Percentiles rank a stretch among this genome's conserved stretches.
phyloP scores from a whole-genome alignment of 768 basidiomycete genomes.

The Trametes villosa region DNA sequence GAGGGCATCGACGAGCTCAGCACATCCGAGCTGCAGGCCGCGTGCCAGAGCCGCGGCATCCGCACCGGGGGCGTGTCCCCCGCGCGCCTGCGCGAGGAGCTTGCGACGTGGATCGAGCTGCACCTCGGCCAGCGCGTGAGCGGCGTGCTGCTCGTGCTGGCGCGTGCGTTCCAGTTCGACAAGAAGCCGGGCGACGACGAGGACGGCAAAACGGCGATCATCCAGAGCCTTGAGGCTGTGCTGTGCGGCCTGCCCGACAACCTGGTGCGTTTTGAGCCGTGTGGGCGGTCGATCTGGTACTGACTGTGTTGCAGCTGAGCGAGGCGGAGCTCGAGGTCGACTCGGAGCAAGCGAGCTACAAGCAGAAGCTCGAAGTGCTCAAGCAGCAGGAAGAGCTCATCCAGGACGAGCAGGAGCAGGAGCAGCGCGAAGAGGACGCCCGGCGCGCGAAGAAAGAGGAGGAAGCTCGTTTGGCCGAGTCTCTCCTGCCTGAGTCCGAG shows the following conservation, averaged over 20 bases:
- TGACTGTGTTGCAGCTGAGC: constrained; percentile 64
- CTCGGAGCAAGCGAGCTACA: constrained; percentile 91
- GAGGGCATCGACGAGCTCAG: constrained; percentile 93
- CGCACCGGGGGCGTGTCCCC: constrained; percentile 87
- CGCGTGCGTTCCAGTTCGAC: constrained; percentile 93
- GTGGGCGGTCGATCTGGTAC: not conserved
- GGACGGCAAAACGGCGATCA: constrained; percentile 81
- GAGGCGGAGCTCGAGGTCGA: constrained; percentile 98
- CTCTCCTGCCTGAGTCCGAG: constrained; percentile 88
- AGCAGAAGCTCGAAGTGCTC: constrained; percentile 96
- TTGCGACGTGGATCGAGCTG: constrained; percentile 89
- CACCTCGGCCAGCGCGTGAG: constrained; percentile 91
- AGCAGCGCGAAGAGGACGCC: constrained; percentile 93
- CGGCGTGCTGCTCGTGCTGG: constrained; percentile 92
- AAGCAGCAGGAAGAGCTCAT: constrained; percentile 99
- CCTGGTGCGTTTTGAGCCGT: constrained; percentile 58
- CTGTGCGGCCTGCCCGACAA: constrained; percentile 93
- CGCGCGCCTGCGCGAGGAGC: constrained; percentile 85
- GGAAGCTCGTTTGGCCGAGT: constrained; percentile 79
- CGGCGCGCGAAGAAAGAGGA: constrained; percentile 79
- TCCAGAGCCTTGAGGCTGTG: constrained; percentile 85
- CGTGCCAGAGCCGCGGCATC: constrained; percentile 94
- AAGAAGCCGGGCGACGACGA: constrained; percentile 71
- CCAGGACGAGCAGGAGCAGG: constrained; percentile 98
- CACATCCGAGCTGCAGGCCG: constrained; percentile 88